phyloP scores from a whole-genome alignment of 192 early-diverging fungal species.

The Mortierella claussenii region DNA sequence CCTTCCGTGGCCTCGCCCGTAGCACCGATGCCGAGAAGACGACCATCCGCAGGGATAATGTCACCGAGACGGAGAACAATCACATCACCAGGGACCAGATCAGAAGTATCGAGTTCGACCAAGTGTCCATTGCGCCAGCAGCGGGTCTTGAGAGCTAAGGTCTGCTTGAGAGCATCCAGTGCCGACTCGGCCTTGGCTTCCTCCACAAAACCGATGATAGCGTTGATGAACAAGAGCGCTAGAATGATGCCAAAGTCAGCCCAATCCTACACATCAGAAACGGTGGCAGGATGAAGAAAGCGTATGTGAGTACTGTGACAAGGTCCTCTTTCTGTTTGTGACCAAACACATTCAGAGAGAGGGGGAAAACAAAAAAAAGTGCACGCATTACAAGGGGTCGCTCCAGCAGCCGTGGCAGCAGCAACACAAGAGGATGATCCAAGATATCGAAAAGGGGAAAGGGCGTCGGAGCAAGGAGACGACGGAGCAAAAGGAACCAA shows the following conservation, averaged over 20 bases:
- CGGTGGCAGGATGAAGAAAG: too few species aligned
- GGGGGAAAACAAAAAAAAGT: too few species aligned
- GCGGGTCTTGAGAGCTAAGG: slow-evolving; percentile 87
- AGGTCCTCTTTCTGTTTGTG: too few species aligned
- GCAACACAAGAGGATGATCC: too few species aligned
- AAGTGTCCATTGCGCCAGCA: slow-evolving; percentile 82
- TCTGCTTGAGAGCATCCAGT: slow-evolving; percentile 95
- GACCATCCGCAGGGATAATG: slow-evolving; percentile 92
- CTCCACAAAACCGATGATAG: slow-evolving; percentile 91
- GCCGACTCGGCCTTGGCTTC: slow-evolving; percentile 94
- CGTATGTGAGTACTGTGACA: too few species aligned
- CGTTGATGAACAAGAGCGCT: slow-evolving; percentile 85
- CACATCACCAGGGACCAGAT: slow-evolving; percentile 92
- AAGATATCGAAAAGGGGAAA: too few species aligned
- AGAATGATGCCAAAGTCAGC: slow-evolving; percentile 87
- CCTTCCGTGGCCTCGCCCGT: slow-evolving; percentile 82
- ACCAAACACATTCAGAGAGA: too few species aligned
- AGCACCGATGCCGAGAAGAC: slow-evolving; percentile 81
- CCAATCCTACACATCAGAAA: slow-evolving; percentile 26
- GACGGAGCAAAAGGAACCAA: too few species aligned
- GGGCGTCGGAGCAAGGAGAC: too few species aligned
- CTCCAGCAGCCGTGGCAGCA: too few species aligned
- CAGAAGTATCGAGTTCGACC: slow-evolving; percentile 75
- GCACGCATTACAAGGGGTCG: too few species aligned
- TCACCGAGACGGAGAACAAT: slow-evolving; percentile 93